Evolutionary conservation across 345 rosid species (phyloP).

Genomic region (Isatis tinctoria): DNA sequence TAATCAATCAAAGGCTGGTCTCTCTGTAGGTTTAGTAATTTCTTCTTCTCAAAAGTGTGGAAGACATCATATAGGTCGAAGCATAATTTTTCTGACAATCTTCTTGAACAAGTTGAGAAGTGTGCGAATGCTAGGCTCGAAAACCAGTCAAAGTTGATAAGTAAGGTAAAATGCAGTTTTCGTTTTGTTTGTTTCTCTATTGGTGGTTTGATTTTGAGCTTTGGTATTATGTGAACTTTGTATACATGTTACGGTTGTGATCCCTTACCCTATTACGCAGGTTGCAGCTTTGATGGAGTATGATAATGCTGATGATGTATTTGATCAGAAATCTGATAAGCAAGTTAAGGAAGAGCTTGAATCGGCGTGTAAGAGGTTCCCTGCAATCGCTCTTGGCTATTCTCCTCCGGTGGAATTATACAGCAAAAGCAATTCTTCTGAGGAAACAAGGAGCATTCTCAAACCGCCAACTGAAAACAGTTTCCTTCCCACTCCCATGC

Average conservation of each 20-base stretch:
- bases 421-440: conserved; percentile 31
- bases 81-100: conserved; percentile 41
- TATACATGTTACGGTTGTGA: background rate
- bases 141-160: conserved; percentile 46
- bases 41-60: conserved; percentile 33
- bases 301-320: conserved; percentile 45
- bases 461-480: conserved; percentile 33
- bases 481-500: conserved; percentile 36
- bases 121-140: conserved; percentile 34
- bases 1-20: background rate
- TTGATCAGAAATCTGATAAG: conserved; percentile 35
- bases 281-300: conserved; percentile 52
- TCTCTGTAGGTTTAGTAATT: conserved; percentile 43
- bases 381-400: conserved; percentile 64
- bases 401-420: conserved; percentile 60
- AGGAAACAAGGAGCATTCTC: conserved; percentile 32
- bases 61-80: conserved; percentile 45
- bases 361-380: conserved; percentile 67
- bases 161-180: conserved; percentile 34
- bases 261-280: conserved; percentile 29
- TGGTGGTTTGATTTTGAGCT: background rate
- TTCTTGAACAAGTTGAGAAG: conserved; percentile 37
- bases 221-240: background rate
- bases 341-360: conserved; percentile 47
- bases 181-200: background rate